Evolutionary conservation across 495 filamentous ascomycete genomes (phyloP).

Genomic region (Hyaloscypha finlandica): DNA sequence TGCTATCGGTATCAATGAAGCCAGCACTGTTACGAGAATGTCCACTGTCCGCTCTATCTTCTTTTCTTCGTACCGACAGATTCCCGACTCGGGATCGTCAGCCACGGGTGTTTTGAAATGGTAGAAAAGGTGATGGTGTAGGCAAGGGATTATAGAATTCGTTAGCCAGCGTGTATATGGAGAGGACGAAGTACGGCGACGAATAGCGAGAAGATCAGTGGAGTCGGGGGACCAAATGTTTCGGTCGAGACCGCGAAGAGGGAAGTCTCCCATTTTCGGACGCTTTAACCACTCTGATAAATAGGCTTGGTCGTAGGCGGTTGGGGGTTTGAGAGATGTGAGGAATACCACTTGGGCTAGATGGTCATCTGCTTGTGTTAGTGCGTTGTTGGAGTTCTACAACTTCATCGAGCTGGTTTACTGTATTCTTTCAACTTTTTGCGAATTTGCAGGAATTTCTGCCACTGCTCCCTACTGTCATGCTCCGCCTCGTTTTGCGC

Average conservation of each 20-base stretch:
- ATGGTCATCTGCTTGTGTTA: conserved; percentile 6
- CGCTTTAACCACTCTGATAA: conserved; percentile 29
- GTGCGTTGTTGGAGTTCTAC: neutral
- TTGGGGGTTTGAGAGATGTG: conserved; percentile 24
- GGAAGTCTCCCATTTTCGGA: conserved; percentile 25
- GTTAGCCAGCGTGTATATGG: conserved; percentile 11
- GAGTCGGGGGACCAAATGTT: conserved; percentile 21
- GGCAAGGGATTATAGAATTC: neutral
- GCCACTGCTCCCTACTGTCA: conserved; percentile 28
- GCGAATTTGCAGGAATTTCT: conserved; percentile 34
- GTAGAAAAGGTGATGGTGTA: conserved; percentile 21
- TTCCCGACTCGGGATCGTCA: neutral
- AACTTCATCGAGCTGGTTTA: conserved; percentile 5
- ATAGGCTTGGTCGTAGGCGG: conserved; percentile 20
- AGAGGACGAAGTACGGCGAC: neutral
- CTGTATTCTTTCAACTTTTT: conserved; percentile 33
- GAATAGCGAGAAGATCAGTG: conserved; percentile 23
- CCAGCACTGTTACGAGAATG: conserved; percentile 32
- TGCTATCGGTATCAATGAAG: conserved; percentile 35
- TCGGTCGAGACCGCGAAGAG: conserved; percentile 18
- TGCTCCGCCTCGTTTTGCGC: conserved; percentile 9
- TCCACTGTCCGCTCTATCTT: conserved; percentile 3
- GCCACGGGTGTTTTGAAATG: conserved; percentile 5
- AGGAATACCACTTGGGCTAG: conserved; percentile 12
- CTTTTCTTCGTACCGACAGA: conserved; percentile 1